phyloP scores from a whole-genome alignment of 371 early-diverging fungal species.

The Aphelidium insulamus region DNA sequence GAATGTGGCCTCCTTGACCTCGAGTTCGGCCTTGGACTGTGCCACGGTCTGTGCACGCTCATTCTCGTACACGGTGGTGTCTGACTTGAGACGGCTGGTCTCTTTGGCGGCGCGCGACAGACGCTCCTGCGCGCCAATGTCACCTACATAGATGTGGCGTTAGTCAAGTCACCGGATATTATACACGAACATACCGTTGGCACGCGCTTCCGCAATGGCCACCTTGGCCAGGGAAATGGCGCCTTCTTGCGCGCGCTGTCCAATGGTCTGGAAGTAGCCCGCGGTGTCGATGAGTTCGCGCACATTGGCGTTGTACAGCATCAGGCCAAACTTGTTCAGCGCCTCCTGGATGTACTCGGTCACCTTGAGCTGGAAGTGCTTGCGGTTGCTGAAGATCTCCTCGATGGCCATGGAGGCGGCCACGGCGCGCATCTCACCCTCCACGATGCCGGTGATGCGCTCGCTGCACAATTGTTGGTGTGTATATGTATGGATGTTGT shows the following conservation, averaged over 20 bases:
- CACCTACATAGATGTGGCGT: conserved; percentile 16
- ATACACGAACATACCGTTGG: conserved; percentile 18
- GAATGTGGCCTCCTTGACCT: conserved; percentile 10
- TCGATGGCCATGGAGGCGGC: conserved; percentile 23
- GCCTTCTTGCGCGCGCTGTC: conserved; percentile 18
- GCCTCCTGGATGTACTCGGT: conserved; percentile 18
- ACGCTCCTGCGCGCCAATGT: conserved; percentile 20
- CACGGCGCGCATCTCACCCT: conserved; percentile 28
- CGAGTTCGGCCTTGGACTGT: conserved; percentile 12
- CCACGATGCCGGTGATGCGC: conserved; percentile 22
- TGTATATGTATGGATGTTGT: too few species aligned
- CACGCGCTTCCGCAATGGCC: conserved; percentile 11
- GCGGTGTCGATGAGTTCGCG: conserved; percentile 18
- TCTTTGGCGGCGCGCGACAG: conserved; percentile 14
- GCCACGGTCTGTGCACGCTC: conserved; percentile 12
- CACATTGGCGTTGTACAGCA: conserved; percentile 25
- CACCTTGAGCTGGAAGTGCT: conserved; percentile 14
- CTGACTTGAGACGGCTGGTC: conserved; percentile 10
- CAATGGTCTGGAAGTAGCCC: conserved; percentile 23
- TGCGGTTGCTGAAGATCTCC: conserved; percentile 19
- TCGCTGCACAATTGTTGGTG: too few species aligned
- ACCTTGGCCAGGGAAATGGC: conserved; percentile 29
- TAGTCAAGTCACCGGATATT: too few species aligned
- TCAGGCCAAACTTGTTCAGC: conserved; percentile 23
- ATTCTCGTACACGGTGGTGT: conserved; percentile 15